Conservation (phyloP, 2,329 filamentous ascomycete species). For the Apiospora arundinis region DNA sequence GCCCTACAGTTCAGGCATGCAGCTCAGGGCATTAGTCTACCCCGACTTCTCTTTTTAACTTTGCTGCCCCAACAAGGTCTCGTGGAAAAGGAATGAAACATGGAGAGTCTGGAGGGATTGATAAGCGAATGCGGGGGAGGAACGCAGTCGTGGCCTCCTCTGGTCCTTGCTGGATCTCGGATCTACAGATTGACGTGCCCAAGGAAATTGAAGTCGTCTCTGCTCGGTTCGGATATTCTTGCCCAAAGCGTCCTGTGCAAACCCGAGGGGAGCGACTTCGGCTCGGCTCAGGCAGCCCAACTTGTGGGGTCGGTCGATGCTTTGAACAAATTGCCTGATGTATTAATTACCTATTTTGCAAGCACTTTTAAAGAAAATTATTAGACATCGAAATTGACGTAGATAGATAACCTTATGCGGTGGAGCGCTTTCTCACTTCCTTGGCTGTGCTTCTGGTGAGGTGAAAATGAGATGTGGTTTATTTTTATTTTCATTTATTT, state of each 20-base stretch:
- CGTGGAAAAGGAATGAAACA: slow-evolving; percentile 14
- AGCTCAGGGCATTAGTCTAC: background rate
- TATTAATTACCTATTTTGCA: too few species aligned
- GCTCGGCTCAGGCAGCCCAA: slow-evolving; percentile 1
- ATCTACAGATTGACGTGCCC: background rate
- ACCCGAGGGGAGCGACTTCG: slow-evolving; percentile 14
- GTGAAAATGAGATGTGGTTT: background rate
- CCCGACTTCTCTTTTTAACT: background rate
- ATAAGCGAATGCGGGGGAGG: background rate
- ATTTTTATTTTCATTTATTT: too few species aligned
- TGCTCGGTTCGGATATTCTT: slow-evolving; percentile 15
- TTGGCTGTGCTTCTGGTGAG: background rate
- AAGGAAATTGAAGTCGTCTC: background rate
- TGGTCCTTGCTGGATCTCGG: background rate
- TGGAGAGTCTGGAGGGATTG: background rate
- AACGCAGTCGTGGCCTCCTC: background rate
- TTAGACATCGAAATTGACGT: background rate
- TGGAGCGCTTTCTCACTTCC: background rate
- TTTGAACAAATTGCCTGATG: background rate
- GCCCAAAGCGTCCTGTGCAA: background rate
- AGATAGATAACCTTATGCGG: slow-evolving; percentile 6
- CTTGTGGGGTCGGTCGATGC: slow-evolving; percentile 1
- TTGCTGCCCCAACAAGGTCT: background rate
- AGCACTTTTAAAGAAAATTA: background rate
- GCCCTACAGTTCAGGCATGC: background rate